Conservation (phyloP, 2,329 filamentous ascomycete genomes). For the Arthrobotrys sphaeroides region DNA sequence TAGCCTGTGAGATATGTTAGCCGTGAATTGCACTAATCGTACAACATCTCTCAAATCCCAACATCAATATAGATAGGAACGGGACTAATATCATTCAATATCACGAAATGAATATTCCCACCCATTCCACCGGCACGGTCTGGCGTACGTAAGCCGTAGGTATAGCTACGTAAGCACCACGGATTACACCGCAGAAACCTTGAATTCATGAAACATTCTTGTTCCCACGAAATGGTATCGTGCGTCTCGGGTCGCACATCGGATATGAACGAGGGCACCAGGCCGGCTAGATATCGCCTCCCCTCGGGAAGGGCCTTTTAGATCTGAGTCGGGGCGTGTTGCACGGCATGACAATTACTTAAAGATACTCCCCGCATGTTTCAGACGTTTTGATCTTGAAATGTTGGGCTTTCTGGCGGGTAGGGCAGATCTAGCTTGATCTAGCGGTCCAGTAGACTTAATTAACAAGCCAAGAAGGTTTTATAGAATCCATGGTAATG, state of each 20-base stretch:
- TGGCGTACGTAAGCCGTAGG: no score
- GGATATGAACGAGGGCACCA: background rate
- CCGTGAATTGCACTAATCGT: no score
- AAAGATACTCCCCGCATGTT: background rate
- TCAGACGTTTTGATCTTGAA: background rate
- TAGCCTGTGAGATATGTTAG: no score
- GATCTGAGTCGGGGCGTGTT: background rate
- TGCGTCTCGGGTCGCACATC: conserved; percentile 8
- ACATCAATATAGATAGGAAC: no score
- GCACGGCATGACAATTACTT: background rate
- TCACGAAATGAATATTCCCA: no score
- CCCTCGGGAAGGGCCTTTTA: background rate
- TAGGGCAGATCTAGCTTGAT: background rate
- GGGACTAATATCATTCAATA: no score
- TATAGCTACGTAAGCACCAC: no score
- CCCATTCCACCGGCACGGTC: background rate
- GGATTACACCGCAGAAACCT: background rate
- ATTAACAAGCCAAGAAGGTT: no score
- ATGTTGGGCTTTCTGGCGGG: background rate
- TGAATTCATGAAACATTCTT: no score
- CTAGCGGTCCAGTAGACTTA: no score
- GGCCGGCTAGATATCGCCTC: background rate
- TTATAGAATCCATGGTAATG: background rate
- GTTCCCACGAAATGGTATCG: background rate
- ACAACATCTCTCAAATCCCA: no score